phyloP scores from a whole-genome alignment of 176 grass and related monocot genomes.

The Oryza meridionalis region DNA sequence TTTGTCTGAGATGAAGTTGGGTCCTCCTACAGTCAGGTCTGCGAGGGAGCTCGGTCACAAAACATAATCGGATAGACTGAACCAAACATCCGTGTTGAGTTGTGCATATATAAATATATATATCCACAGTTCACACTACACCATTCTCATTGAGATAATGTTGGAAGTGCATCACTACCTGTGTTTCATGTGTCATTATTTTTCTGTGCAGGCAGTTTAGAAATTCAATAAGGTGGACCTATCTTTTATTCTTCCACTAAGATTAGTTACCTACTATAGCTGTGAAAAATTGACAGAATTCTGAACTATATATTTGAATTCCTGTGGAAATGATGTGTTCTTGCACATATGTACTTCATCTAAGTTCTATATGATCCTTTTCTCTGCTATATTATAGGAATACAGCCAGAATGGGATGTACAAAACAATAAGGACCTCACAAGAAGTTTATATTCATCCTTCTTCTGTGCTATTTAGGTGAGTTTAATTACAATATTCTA shows the following conservation, averaged over 20 bases:
- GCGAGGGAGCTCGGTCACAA: neutral
- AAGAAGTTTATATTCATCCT: slow-evolving; percentile 99
- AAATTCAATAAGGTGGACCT: neutral
- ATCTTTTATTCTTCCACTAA: slow-evolving; percentile 7
- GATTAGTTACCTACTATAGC: neutral
- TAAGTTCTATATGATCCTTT: slow-evolving; percentile 25
- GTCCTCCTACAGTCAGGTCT: neutral
- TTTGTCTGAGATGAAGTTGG: neutral
- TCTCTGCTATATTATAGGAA: slow-evolving; percentile 59
- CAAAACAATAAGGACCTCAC: slow-evolving; percentile 84
- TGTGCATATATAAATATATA: neutral
- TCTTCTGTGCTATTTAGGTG: slow-evolving; percentile 97
- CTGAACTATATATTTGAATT: slow-evolving; percentile 19
- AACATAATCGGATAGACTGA: neutral
- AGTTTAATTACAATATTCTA: slow-evolving; percentile 33
- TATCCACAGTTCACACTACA: neutral
- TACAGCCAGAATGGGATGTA: slow-evolving; percentile 91
- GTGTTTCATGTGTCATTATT: neutral
- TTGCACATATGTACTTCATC: slow-evolving; percentile 15
- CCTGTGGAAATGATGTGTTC: slow-evolving; percentile 2
- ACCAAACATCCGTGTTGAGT: neutral
- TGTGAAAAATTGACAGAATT: neutral
- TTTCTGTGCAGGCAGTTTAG: neutral
- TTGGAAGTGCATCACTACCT: neutral
- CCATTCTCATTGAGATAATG: neutral